Base-by-base conservation (phyloP, 139 green algal species). In the Chlamydomonas applanata region DNA sequence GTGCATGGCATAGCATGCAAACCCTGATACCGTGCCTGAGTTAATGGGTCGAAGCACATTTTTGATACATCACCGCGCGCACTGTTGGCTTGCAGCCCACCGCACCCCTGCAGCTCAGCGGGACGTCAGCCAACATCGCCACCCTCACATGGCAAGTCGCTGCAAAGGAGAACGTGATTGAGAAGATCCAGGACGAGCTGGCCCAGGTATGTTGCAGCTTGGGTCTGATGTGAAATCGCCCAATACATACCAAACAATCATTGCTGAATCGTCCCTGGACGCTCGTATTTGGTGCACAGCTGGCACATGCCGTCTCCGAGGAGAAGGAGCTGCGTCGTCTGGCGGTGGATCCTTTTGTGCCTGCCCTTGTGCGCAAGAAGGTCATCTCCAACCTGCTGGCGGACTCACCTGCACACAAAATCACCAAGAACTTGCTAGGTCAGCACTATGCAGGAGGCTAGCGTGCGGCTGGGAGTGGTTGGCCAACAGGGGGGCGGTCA, bases 101-200 rank as follows among this genome's bases (percentile, higher is more conserved):
- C 0, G 46, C 82, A n/a, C 85, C 85, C 7, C 70, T 85, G 4
- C 74, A 79, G 35, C 73, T 90, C 25, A 86, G 66, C 65, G 78
- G 79, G 27, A 87, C 72, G 0, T 85, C 85, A 5, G 82, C 72
- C 1, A 77, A 71, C 9, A 81, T 90, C 30, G 85, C 80, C 4
- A 88, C 74, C 4, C 70, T 88, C 13, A 76, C 76, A 9, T 90
- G 85, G 85, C 78, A 85, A 62, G 66, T 88, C 1, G 82, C 85
- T n/a, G 69, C 64, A 7, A 88, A 90, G 78, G 85, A 88, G 60
- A 87, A 86, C 25, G 74, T 84, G 65, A 69, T 90, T 32, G 78
- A 86, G 7, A 87, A 87, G 61, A 82, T 90, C 11, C 85, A 90
- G 75, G 82, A 87, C 30, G 85, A 90, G 78, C 64, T 90, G n/a